These are phyloP conservation scores for Lentithecium fluviatile DNA, from an alignment of 495 filamentous ascomycete genomes.

Conservation along the genomic window DNA sequence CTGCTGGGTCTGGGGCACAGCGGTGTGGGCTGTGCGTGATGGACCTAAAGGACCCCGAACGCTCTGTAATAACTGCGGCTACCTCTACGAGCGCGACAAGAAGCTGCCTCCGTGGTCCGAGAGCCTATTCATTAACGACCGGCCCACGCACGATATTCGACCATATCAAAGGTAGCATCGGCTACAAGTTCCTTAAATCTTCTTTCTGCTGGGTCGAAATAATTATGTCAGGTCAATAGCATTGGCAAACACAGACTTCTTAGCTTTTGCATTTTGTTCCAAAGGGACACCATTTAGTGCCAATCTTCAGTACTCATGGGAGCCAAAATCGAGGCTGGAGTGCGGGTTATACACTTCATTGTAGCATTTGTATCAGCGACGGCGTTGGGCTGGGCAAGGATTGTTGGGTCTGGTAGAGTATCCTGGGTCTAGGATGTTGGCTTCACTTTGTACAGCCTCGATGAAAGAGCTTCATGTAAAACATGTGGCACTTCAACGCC, in stretches of 20 bases:
- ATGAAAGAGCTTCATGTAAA: no score
- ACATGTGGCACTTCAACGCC: no score
- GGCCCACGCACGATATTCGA: slow-evolving; percentile 8
- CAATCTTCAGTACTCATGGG: no score
- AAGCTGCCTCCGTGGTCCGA: slow-evolving; percentile 80
- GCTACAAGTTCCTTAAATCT: background rate
- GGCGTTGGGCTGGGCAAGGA: slow-evolving; percentile 8
- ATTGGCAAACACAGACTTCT: no score
- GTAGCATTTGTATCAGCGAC: slow-evolving; percentile 24
- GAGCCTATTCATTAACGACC: slow-evolving; percentile 53
- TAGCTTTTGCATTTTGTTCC: no score
- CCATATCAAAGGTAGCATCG: background rate
- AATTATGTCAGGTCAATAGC: no score
- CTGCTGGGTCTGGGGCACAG: slow-evolving; percentile 81
- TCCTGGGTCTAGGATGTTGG: no score
- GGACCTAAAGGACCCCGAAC: slow-evolving; percentile 80
- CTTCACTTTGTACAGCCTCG: no score
- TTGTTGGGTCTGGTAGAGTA: background rate
- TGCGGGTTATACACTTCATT: background rate
- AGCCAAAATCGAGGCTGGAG: background rate
- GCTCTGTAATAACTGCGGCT: slow-evolving; percentile 92
- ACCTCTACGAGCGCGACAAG: slow-evolving; percentile 81
- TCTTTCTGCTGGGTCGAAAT: background rate
- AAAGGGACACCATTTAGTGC: no score
- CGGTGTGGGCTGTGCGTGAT: slow-evolving; percentile 92